phyloP scores from a whole-genome alignment of 2,329 filamentous ascomycete species.

The Monosporascus sp. region DNA sequence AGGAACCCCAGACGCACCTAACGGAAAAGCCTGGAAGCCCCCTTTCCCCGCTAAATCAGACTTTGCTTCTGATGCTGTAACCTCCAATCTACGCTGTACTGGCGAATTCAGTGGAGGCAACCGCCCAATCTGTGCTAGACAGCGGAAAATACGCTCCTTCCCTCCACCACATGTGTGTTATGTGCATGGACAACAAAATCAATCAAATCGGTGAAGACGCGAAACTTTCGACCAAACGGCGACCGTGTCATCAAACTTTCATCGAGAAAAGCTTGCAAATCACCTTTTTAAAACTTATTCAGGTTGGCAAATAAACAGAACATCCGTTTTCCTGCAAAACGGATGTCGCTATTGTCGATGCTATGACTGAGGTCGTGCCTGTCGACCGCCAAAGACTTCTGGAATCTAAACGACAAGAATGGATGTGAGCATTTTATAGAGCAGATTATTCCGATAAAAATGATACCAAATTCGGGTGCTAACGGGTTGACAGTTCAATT shows the following conservation, averaged over 20 bases:
- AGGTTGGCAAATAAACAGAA: constrained; percentile 22
- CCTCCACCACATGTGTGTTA: neutral
- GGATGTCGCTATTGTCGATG: constrained; percentile 64
- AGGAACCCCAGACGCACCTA: neutral
- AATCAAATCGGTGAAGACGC: constrained; percentile 9
- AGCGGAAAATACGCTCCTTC: neutral
- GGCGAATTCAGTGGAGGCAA: neutral
- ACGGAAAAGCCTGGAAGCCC: neutral
- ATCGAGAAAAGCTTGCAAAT: constrained; percentile 25
- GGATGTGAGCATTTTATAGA: constrained; percentile 48
- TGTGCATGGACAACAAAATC: constrained; percentile 12
- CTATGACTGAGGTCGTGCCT: constrained; percentile 66
- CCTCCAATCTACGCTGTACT: neutral
- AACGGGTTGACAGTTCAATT: constrained; percentile 54
- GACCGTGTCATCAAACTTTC: constrained; percentile 30
- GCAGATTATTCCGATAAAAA: constrained; percentile 44
- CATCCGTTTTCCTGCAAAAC: constrained; percentile 61
- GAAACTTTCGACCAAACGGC: constrained; percentile 3
- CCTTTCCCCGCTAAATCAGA: neutral
- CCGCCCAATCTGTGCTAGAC: neutral
- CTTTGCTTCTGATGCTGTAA: neutral
- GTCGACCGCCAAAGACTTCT: constrained; percentile 62
- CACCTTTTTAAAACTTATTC: constrained; percentile 30
- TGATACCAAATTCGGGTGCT: constrained; percentile 41
- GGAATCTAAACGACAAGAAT: constrained; percentile 59